Evolutionary conservation across 164 flowering plant genomes (phyloP), one percentile per base, ranked within the genome.

Genomic region (Umbilicus rupestris): DNA sequence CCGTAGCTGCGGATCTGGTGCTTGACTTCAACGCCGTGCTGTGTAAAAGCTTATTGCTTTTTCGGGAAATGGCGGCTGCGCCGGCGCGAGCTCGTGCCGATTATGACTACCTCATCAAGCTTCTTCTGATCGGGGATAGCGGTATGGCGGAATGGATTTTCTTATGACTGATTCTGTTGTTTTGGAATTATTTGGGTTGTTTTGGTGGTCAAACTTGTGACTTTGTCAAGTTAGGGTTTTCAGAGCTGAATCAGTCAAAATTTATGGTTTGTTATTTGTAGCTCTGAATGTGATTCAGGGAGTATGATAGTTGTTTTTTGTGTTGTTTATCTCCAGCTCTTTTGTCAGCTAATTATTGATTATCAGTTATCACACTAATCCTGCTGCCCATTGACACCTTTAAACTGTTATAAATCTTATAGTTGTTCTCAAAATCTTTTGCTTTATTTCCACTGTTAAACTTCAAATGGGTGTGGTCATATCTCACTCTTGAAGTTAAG

Each of bases 21-120:
- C 24, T 47, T n/a, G 8, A 47, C 2, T 20, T 10, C 44, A 10
- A 14, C 44, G 0, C n/a, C n/a, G 44, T 9, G 55, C 7, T 7
- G 22, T 6, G 1, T 10, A 9, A n/a, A 47, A 47, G 55, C 24
- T 45, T 45, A 6, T 14, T 10, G n/a, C 49, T 47, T 47, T 47
- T 0, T 47, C 11, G n/a, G 16, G 49, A 49, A 44, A 79, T 79
- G 82, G 82, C 82, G 63, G 78, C 71, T 33, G 72, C 79, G 41
- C 84, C 84, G 46, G 75, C 80, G 26, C 69, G 84, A 72, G 79
- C 79, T 72, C 82, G 81, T 19, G 82, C 84, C 19, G 82, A 81
- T 67, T 81, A 81, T 67, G 84, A 81, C 73, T 77, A 73, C 68
- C 79, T 81, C 39, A 69, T 78, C n/a, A 78, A 78, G 69, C 81